A percentile compares a stretch with the other conserved stretches of the same genome.
Conservation (phyloP, 1,284 basidiomycete species). For the Termitomyces sp. region DNA sequence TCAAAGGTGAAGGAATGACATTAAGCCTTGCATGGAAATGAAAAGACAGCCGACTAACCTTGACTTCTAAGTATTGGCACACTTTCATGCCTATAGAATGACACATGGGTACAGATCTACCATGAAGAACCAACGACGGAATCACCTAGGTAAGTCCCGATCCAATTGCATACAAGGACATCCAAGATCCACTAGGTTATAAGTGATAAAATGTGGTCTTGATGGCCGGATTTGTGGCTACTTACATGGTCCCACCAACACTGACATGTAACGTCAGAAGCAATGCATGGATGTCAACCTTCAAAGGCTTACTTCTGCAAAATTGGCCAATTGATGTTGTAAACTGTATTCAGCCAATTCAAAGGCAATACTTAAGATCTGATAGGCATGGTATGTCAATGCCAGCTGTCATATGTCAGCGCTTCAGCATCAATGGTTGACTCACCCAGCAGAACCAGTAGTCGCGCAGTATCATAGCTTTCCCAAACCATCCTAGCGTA, state of each 20-base stretch:
- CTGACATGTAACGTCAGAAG: constrained; percentile 30
- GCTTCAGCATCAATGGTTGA: constrained; percentile 15
- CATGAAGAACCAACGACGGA: background rate
- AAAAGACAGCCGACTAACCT: constrained; percentile 40
- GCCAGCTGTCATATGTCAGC: no score
- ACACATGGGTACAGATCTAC: constrained; percentile 9
- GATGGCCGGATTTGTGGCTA: constrained; percentile 17
- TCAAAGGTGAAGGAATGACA: constrained; percentile 6
- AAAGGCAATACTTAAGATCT: constrained; percentile 83
- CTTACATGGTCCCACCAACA: constrained; percentile 88
- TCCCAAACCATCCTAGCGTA: constrained; percentile 81
- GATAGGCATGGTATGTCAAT: constrained; percentile 6
- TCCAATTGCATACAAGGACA: constrained; percentile 81
- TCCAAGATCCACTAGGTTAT: constrained; percentile 71
- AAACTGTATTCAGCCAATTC: constrained; percentile 82
- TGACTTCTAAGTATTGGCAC: constrained; percentile 81
- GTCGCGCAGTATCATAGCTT: constrained; percentile 78
- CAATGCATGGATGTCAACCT: constrained; percentile 16
- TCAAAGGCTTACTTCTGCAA: constrained; percentile 58
- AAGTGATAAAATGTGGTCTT: constrained; percentile 3
- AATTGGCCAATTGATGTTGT: constrained; percentile 79
- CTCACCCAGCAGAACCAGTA: constrained; percentile 87
- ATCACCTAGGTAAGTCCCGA: constrained; percentile 74
- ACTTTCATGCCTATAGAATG: constrained; percentile 67
- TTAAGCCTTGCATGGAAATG: constrained; percentile 13